Evolutionary conservation across 1,139 yeast species (phyloP).

Genomic region (Debaryomyces sp.): DNA sequence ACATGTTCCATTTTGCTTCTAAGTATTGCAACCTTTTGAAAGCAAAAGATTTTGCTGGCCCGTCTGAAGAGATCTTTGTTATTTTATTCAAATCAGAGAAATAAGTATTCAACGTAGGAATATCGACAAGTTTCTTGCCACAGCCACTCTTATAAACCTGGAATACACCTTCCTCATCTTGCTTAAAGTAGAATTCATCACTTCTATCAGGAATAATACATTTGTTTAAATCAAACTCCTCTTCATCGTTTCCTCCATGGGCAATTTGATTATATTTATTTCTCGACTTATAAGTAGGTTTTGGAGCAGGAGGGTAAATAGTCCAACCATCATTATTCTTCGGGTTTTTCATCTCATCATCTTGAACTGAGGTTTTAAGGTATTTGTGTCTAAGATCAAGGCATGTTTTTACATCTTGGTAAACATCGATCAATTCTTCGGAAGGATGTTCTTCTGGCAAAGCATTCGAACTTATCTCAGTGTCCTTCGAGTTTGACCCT

Average conservation of each 20-base stretch:
- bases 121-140: slow-evolving; percentile 47
- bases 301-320: slow-evolving; percentile 93
- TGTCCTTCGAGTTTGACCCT: slow-evolving; percentile 13
- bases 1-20: slow-evolving; percentile 96
- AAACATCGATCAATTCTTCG: slow-evolving; percentile 69
- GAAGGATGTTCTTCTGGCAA: slow-evolving; percentile 71
- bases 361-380: slow-evolving; percentile 68
- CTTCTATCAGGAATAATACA: slow-evolving; percentile 69
- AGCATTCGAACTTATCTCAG: slow-evolving; percentile 44
- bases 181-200: slow-evolving; percentile 46
- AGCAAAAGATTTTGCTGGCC: slow-evolving; percentile 97
- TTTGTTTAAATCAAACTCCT: slow-evolving; percentile 61
- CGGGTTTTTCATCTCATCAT: slow-evolving; percentile 72
- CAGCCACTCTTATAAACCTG: slow-evolving; percentile 53
- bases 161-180: slow-evolving; percentile 68
- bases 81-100: slow-evolving; percentile 79
- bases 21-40: slow-evolving; percentile 89
- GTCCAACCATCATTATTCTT: slow-evolving; percentile 73
- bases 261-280: slow-evolving; percentile 57
- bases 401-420: slow-evolving; percentile 69
- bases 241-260: slow-evolving; percentile 30
- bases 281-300: slow-evolving; percentile 82
- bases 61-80: slow-evolving; percentile 78
- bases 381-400: slow-evolving; percentile 78
- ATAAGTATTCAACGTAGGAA: slow-evolving; percentile 81